phyloP scores from a whole-genome alignment of 2,329 filamentous ascomycete genomes.

The Aschersonia sp. region DNA sequence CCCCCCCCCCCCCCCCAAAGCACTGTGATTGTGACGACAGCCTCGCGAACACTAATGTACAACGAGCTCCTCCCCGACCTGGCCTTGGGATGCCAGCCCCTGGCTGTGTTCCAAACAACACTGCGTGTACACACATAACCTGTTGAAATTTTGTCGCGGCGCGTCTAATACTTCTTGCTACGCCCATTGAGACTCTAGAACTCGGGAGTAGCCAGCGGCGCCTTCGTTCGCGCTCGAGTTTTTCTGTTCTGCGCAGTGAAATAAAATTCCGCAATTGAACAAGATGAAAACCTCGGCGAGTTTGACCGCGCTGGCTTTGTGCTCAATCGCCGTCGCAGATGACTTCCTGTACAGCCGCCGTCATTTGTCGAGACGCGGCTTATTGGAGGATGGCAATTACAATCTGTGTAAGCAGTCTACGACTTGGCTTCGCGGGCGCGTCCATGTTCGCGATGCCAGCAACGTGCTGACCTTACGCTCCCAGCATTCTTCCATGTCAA shows the following conservation, averaged over 20 bases:
- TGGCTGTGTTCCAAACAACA: neutral
- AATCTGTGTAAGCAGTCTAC: slow-evolving; percentile 1
- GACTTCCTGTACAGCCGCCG: slow-evolving; percentile 4
- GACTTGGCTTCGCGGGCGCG: too few relatives aligned
- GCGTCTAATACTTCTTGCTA: neutral
- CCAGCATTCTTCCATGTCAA: slow-evolving; percentile 54
- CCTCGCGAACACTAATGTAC: neutral
- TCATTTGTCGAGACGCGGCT: slow-evolving; percentile 1
- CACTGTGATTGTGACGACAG: neutral
- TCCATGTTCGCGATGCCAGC: neutral
- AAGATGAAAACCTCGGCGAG: slow-evolving; percentile 1
- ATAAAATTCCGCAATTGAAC: neutral
- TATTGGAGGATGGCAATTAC: slow-evolving; percentile 4
- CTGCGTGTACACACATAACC: too few relatives aligned
- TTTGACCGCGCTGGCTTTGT: slow-evolving; percentile 1
- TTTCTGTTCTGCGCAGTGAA: neutral
- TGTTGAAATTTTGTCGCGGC: neutral
- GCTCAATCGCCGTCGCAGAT: slow-evolving; percentile 2
- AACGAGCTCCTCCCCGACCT: neutral
- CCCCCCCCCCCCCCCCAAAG: too few relatives aligned
- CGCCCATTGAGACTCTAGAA: neutral
- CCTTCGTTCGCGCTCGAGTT: neutral
- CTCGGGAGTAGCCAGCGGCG: too few relatives aligned
- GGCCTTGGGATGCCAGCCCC: neutral
- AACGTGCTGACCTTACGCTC: neutral